Conservation (phyloP, 495 filamentous ascomycete species). For the Staphylotrichum tortipilum region DNA sequence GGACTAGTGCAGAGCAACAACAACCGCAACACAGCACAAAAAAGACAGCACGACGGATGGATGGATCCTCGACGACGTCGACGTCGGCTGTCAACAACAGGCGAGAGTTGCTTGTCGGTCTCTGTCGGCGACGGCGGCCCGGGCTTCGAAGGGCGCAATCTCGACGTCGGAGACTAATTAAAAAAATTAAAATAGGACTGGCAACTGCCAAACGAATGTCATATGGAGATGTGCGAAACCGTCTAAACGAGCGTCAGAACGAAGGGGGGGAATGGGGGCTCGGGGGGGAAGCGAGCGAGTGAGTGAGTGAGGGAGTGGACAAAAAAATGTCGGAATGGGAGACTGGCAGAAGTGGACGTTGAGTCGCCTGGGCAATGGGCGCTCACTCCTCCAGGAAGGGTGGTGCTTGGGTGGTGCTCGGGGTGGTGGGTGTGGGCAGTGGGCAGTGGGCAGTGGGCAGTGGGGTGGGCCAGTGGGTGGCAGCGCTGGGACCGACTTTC, state of each 20-base stretch:
- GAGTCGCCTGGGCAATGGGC: conserved; percentile 8
- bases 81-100: no score
- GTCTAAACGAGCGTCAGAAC: conserved; percentile 27
- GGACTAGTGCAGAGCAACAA: no score
- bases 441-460: no score
- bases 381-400: no score
- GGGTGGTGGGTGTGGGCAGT: no score
- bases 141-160: not conserved
- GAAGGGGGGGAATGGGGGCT: no score
- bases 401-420: no score
- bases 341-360: no score
- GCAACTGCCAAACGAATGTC: conserved; percentile 24
- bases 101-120: no score
- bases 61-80: not conserved
- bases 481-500: no score
- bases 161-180: conserved; percentile 1
- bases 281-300: not conserved
- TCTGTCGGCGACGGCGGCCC: not conserved
- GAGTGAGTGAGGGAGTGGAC: conserved; percentile 1
- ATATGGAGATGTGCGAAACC: conserved; percentile 16
- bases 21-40: no score
- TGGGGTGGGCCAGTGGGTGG: no score
- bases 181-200: conserved; percentile 3
- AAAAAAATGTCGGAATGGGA: conserved; percentile 7
- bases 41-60: not conserved